Base-by-base conservation (phyloP, 331 rosid species). In the Phaseolus coccineus region DNA sequence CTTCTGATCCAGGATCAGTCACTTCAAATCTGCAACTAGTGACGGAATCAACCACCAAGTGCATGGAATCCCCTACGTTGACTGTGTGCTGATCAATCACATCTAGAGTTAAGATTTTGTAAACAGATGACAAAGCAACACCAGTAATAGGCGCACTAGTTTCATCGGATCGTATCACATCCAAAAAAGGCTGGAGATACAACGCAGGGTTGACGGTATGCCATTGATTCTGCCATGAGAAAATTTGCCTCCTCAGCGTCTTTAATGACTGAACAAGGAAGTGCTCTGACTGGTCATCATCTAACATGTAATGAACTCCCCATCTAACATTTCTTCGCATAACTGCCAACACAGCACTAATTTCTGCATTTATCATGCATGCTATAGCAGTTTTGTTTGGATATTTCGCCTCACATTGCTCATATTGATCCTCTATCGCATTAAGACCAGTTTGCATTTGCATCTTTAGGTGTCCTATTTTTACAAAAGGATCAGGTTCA, bases 251-350 rank as follows among this genome's bases (percentile, higher is more conserved):
- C 74, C 97, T 87, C 46, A 93, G 67, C 48, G 85, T 87, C 82
- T 90, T 93, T 80, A 93, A 81, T 19, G 98, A 91, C 73, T 86
- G 91, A 77, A 93, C 87, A 28, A 93, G 87, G 74, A 85, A 87
- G 89, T 93, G 97, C 70, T 93, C 98, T 53, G 88, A 84, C 76
- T 91, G 94, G 80, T 91, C 95, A 63, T 93, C 98, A 82, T 95
- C 90, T 44, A 93, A 85, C 81, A 87, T 90, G 84, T 90, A 91
- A 59, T 87, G 95, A 44, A 92, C 89, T 46, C 95, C 97, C 98
- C 98, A 93, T 82, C 98, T 86, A 55, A 91, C 98, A 82, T 93
- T 93, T 86, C 98, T 91, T 84, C 97, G 87, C 97, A 93, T 93
- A 52, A 93, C 97, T 1, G 97, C 92, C 84, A 93, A 88, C 71